Evolutionary conservation across 2,329 filamentous ascomycete genomes (phyloP).

Genomic region (Chrysoporthe puriensis): DNA sequence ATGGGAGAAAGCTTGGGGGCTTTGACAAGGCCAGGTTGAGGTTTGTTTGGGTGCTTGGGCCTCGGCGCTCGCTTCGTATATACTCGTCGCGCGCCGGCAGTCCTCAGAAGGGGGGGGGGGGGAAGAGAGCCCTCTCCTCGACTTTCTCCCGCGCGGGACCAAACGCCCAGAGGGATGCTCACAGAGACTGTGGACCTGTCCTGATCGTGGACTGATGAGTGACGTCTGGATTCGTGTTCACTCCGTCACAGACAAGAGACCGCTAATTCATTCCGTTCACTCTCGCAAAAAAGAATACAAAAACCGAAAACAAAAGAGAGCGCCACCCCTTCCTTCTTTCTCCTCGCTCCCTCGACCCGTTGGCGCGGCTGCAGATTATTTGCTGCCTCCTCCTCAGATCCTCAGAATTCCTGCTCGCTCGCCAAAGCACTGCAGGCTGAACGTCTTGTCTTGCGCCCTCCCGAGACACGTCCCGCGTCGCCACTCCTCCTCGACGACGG

Average conservation of each 20-base stretch:
- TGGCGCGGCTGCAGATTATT: constrained; percentile 1
- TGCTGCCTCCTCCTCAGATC: too few species aligned
- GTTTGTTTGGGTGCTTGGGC: not conserved
- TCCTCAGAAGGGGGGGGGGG: too few species aligned
- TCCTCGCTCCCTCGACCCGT: not conserved
- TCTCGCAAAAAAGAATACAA: not conserved
- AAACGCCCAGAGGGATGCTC: not conserved
- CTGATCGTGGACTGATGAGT: constrained; percentile 3
- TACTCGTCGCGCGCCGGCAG: not conserved
- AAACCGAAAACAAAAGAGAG: not conserved
- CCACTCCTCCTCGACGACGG: not conserved
- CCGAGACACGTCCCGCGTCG: constrained; percentile 23
- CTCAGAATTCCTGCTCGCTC: not conserved
- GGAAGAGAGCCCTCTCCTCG: not conserved
- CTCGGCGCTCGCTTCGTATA: not conserved
- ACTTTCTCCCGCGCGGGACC: not conserved
- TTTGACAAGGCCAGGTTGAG: not conserved
- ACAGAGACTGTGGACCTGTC: not conserved
- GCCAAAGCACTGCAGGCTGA: constrained; percentile 17
- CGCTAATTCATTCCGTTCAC: too few species aligned
- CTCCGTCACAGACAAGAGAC: too few species aligned
- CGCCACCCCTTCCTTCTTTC: not conserved
- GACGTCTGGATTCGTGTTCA: not conserved
- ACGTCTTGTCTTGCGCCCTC: constrained; percentile 23
- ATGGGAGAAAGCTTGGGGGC: not conserved